Evolutionary conservation across 2,329 filamentous ascomycete genomes (phyloP).

Genomic region (Aspergillus niger): DNA sequence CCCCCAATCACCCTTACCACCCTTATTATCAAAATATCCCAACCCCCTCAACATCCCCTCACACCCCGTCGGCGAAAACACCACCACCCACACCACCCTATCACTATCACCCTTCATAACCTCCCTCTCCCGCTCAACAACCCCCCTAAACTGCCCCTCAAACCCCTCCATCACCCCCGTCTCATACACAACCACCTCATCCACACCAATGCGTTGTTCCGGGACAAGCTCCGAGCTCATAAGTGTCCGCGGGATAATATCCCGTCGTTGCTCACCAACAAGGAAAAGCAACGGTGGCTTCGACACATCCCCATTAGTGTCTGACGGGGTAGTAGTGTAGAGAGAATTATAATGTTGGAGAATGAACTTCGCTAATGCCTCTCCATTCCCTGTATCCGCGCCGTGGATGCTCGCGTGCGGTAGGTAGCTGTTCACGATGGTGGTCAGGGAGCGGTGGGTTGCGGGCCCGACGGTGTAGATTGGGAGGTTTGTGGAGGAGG

Average conservation of each 20-base stretch:
- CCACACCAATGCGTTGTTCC: conserved; percentile 63
- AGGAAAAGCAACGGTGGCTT: conserved; percentile 73
- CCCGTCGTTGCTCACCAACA: conserved; percentile 84
- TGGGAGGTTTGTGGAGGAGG: conserved; percentile 25
- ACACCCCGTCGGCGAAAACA: conserved; percentile 64
- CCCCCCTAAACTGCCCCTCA: conserved; percentile 61
- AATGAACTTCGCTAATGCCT: conserved; percentile 75
- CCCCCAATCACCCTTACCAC: conserved; percentile 12
- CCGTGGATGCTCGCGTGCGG: conserved; percentile 68
- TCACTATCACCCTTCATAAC: neutral
- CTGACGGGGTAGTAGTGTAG: neutral
- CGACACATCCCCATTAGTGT: too few relatives aligned
- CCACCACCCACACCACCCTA: conserved; percentile 41
- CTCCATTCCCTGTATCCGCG: conserved; percentile 80
- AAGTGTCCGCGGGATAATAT: conserved; percentile 83
- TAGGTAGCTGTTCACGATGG: conserved; percentile 46
- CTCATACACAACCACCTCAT: conserved; percentile 83
- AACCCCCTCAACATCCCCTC: conserved; percentile 61
- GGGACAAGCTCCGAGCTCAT: conserved; percentile 58
- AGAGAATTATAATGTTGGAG: conserved; percentile 69
- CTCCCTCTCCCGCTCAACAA: conserved; percentile 42
- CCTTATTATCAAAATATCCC: conserved; percentile 21
- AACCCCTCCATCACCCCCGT: conserved; percentile 83
- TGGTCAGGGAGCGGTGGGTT: conserved; percentile 65
- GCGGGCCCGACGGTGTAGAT: conserved; percentile 55